phyloP scores from a whole-genome alignment of 129 eudicot genomes.

The Arctium minus region DNA sequence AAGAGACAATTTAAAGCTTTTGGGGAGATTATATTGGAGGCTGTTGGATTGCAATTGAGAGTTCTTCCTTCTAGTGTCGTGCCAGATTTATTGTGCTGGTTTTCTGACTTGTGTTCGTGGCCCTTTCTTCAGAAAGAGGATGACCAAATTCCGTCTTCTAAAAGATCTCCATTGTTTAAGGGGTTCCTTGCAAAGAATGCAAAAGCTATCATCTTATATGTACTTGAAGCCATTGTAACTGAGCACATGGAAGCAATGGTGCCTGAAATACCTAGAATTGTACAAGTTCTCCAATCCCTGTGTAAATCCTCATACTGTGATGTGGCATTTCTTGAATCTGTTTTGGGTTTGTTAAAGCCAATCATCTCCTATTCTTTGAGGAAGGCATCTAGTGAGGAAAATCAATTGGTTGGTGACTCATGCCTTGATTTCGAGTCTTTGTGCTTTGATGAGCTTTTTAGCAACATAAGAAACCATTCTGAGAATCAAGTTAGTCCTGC shows the following conservation, averaged over 20 bases:
- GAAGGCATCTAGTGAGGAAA: slow-evolving; percentile 60
- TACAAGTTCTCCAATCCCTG: slow-evolving; percentile 65
- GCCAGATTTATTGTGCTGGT: slow-evolving; percentile 90
- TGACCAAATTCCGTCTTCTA: slow-evolving; percentile 15
- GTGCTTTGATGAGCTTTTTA: slow-evolving; percentile 82
- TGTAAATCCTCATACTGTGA: slow-evolving; percentile 72
- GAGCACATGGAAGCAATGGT: slow-evolving; percentile 96
- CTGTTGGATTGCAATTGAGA: slow-evolving; percentile 83
- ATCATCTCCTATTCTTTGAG: slow-evolving; percentile 71
- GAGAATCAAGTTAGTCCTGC: slow-evolving; percentile 23
- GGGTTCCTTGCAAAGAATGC: slow-evolving; percentile 82
- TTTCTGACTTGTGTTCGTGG: slow-evolving; percentile 77
- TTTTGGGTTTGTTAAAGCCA: slow-evolving; percentile 67
- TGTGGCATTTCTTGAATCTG: slow-evolving; percentile 68
- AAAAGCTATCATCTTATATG: slow-evolving; percentile 66
- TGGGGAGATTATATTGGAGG: slow-evolving; percentile 78
- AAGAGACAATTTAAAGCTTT: slow-evolving; percentile 63
- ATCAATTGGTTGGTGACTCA: slow-evolving; percentile 33
- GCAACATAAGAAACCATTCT: slow-evolving; percentile 31
- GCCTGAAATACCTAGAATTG: slow-evolving; percentile 83
- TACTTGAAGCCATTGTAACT: slow-evolving; percentile 78
- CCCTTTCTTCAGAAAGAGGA: slow-evolving; percentile 55
- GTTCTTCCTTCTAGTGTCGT: slow-evolving; percentile 66
- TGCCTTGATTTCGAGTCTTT: slow-evolving; percentile 71
- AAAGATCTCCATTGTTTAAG: slow-evolving; percentile 35